These are phyloP conservation scores for Fusarium cicatricum DNA, from an alignment of 2,329 filamentous ascomycete species.

Conservation along the genomic window DNA sequence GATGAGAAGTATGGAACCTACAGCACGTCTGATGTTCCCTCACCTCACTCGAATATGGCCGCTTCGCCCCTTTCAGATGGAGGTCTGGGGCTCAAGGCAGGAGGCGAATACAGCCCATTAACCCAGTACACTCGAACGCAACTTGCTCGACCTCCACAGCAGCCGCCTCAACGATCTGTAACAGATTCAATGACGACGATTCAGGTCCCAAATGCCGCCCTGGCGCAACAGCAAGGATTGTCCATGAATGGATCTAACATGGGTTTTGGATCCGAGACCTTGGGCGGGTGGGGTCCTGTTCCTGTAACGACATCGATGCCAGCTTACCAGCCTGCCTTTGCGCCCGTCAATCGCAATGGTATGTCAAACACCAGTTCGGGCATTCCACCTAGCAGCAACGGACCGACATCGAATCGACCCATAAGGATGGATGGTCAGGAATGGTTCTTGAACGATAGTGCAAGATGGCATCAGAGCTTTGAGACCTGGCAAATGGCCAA, in stretches of 20 bases:
- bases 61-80: slow-evolving; percentile 45
- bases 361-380: slow-evolving; percentile 22
- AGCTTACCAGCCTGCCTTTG: slow-evolving; percentile 34
- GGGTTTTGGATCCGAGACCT: slow-evolving; percentile 35
- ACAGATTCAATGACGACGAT: slow-evolving; percentile 25
- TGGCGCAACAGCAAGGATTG: slow-evolving; percentile 31
- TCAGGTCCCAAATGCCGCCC: slow-evolving; percentile 12
- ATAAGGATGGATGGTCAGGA: slow-evolving; percentile 60
- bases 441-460: slow-evolving; percentile 66
- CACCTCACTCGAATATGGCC: slow-evolving; percentile 53
- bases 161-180: slow-evolving; percentile 23
- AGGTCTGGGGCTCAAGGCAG: slow-evolving; percentile 30
- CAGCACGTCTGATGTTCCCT: slow-evolving; percentile 67
- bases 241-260: slow-evolving; percentile 33
- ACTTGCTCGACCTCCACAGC: slow-evolving; percentile 34
- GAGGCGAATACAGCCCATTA: slow-evolving; percentile 48
- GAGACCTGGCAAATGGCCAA: slow-evolving; percentile 58
- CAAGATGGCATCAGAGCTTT: slow-evolving; percentile 66
- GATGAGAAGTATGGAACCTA: slow-evolving; percentile 83
- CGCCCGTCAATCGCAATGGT: slow-evolving; percentile 25
- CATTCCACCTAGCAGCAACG: slow-evolving; percentile 35
- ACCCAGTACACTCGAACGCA: slow-evolving; percentile 45
- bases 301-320: slow-evolving; percentile 31
- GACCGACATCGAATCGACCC: slow-evolving; percentile 29
- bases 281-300: slow-evolving; percentile 40